Conservation (phyloP, 2,329 filamentous ascomycete species). For the Penicillium vulpinum region DNA sequence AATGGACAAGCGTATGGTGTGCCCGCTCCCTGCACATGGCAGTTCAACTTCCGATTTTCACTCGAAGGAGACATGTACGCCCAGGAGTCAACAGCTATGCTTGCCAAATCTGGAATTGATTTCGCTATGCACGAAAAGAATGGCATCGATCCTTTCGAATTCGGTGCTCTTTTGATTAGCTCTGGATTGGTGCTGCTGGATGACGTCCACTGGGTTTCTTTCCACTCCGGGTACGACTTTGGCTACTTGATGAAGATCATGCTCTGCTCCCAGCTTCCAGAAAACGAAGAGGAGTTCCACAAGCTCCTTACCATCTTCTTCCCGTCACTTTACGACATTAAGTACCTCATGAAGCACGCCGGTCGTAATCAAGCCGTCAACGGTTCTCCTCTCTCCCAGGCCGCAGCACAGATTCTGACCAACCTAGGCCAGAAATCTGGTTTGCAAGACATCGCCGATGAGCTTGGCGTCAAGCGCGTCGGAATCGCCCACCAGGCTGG, state of each 20-base stretch:
- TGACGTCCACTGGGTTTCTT: constrained; percentile 92
- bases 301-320: constrained; percentile 89
- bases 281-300: constrained; percentile 87
- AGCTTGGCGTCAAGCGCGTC: constrained; percentile 83
- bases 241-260: constrained; percentile 95
- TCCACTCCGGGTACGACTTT: constrained; percentile 98
- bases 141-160: constrained; percentile 86
- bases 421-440: constrained; percentile 89
- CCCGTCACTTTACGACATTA: constrained; percentile 90
- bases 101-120: constrained; percentile 89
- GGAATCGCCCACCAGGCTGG: constrained; percentile 90
- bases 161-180: constrained; percentile 84
- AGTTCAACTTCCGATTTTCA: constrained; percentile 98
- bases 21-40: constrained; percentile 86
- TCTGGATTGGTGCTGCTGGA: constrained; percentile 87
- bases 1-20: constrained; percentile 52
- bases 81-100: constrained; percentile 86
- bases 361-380: constrained; percentile 68
- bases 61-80: constrained; percentile 97
- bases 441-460: constrained; percentile 89
- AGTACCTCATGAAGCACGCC: constrained; percentile 92
- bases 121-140: constrained; percentile 80
- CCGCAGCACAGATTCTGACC: constrained; percentile 71
- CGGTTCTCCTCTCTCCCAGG: constrained; percentile 62
- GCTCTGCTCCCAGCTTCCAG: constrained; percentile 76